phyloP scores from a whole-genome alignment of 352 stramenopile genomes.

The Phytopythium delawarense region DNA sequence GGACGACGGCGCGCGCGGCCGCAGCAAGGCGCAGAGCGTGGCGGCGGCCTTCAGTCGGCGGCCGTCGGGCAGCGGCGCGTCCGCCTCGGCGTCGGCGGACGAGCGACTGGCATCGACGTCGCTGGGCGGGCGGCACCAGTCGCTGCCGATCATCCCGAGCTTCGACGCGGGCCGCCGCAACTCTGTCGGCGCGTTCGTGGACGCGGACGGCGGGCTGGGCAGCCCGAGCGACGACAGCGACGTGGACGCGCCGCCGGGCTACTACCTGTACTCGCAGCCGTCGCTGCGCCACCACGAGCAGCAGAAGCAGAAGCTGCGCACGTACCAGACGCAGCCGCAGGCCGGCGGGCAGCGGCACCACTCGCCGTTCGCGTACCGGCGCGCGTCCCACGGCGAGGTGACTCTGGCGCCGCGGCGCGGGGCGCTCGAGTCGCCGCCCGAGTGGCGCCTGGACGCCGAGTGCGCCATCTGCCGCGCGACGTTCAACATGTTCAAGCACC shows the following conservation, averaged over 20 bases:
- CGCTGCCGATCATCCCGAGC: slow-evolving; percentile 51
- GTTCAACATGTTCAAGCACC: slow-evolving; percentile 85
- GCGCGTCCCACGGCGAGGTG: slow-evolving; percentile 4
- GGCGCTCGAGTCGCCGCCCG: slow-evolving; percentile 48
- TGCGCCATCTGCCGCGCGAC: slow-evolving; percentile 72
- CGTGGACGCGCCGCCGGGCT: not conserved
- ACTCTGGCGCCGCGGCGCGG: slow-evolving; percentile 4
- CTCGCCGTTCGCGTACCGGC: slow-evolving; percentile 9
- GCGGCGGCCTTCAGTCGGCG: not conserved
- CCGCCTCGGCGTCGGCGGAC: slow-evolving; percentile 7
- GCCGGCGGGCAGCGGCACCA: slow-evolving; percentile 4
- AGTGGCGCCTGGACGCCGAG: slow-evolving; percentile 74
- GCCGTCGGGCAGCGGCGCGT: slow-evolving; percentile 8
- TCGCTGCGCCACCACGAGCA: not conserved
- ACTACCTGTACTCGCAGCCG: not conserved
- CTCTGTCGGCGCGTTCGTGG: slow-evolving; percentile 1
- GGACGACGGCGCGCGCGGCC: not conserved
- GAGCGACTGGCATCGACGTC: slow-evolving; percentile 17
- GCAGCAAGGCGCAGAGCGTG: not conserved
- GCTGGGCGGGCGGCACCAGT: slow-evolving; percentile 36
- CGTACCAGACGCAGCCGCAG: slow-evolving; percentile 9
- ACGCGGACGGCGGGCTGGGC: not conserved
- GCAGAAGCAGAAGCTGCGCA: not conserved
- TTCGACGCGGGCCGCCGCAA: slow-evolving; percentile 21
- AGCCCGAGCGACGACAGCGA: slow-evolving; percentile 10